Evolutionary conservation across 2,329 filamentous ascomycete genomes (phyloP).

Genomic region (Pseudocercospora crystallina): DNA sequence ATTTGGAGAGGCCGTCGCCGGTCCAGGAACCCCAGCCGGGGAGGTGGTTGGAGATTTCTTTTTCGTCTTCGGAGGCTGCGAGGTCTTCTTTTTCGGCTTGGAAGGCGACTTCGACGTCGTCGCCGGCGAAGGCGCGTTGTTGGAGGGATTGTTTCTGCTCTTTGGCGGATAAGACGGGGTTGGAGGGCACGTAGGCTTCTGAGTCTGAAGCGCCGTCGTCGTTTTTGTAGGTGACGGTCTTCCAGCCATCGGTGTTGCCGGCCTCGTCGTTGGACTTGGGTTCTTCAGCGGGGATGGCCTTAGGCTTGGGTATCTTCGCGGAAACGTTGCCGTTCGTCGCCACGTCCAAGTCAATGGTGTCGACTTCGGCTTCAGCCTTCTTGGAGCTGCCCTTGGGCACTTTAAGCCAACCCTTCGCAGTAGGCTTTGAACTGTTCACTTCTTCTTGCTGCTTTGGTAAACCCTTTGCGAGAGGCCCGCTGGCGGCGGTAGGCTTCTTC

Average conservation of each 20-base stretch:
- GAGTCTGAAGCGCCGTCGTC: constrained; percentile 31
- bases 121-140: constrained; percentile 78
- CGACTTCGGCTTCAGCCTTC: constrained; percentile 19
- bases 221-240: constrained; percentile 42
- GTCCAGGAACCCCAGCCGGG: constrained; percentile 95
- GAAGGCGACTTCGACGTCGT: constrained; percentile 81
- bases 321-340: constrained; percentile 11
- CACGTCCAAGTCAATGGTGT: constrained; percentile 12
- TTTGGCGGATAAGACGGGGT: constrained; percentile 28
- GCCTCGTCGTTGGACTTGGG: constrained; percentile 4
- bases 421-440: not conserved
- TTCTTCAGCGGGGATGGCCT: constrained; percentile 19
- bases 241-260: constrained; percentile 45
- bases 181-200: constrained; percentile 22
- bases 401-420: constrained; percentile 25
- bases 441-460: constrained; percentile 13
- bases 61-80: constrained; percentile 75
- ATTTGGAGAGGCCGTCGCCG: constrained; percentile 75
- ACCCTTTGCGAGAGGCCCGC: constrained; percentile 27
- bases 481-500: constrained; percentile 29
- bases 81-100: constrained; percentile 72
- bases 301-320: constrained; percentile 4
- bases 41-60: constrained; percentile 78
- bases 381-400: constrained; percentile 24
- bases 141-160: constrained; percentile 67